Conservation (phyloP, 441 rosid genomes). For the Populus hybrid region DNA sequence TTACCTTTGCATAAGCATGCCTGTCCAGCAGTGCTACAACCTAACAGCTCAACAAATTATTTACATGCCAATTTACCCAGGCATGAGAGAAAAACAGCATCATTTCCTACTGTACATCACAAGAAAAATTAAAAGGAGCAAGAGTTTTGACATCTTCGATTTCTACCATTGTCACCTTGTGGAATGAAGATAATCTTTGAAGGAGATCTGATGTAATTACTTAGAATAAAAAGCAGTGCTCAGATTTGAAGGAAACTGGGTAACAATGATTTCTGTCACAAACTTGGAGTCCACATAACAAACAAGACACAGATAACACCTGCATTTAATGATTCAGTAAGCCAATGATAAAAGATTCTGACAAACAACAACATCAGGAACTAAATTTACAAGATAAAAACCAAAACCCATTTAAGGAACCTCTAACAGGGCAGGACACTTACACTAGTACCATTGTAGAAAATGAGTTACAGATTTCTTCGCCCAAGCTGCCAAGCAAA, state of each 20-base stretch:
- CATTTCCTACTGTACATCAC: neutral
- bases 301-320: neutral
- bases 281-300: neutral
- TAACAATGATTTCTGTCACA: neutral
- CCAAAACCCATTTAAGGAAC: neutral
- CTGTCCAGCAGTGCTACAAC: neutral
- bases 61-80: neutral
- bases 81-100: neutral
- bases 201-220: neutral
- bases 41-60: neutral
- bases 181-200: neutral
- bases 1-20: neutral
- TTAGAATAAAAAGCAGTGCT: neutral
- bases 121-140: neutral
- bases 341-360: neutral
- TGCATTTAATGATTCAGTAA: neutral
- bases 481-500: constrained; percentile 54
- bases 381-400: neutral
- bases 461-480: constrained; percentile 43
- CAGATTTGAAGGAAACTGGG: neutral
- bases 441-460: constrained; percentile 1
- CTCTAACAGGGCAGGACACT: neutral
- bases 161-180: neutral
- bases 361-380: neutral
- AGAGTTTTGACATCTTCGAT: neutral